Evolutionary conservation across 306 rosid genomes (phyloP).

Genomic region (Arachis stenosperma): DNA sequence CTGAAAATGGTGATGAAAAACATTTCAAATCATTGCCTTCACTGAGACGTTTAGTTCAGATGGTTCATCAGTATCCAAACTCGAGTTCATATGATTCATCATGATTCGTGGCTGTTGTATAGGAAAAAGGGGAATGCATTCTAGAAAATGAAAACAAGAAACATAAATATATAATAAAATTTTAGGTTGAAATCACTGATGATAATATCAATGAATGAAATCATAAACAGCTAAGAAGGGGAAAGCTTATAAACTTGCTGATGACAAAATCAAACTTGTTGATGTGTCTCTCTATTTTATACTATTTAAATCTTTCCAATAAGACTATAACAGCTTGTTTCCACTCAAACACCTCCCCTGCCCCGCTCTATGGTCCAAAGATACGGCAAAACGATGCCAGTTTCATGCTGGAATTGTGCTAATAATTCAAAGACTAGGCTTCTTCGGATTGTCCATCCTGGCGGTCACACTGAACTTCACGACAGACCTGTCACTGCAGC

Average conservation of each 20-base stretch:
- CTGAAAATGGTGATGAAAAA: neutral
- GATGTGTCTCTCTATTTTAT: constrained; percentile 7
- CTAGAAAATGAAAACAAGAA: constrained; percentile 29
- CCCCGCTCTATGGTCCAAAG: constrained; percentile 2
- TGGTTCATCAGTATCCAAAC: neutral
- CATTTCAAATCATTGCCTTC: neutral
- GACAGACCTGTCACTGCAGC: constrained; percentile 62
- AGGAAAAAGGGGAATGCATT: constrained; percentile 17
- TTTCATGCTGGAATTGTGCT: constrained; percentile 54
- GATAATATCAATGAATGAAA: constrained; percentile 42
- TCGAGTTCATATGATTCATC: neutral
- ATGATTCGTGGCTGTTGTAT: neutral
- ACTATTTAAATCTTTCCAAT: constrained; percentile 36
- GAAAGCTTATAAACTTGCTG: constrained; percentile 15
- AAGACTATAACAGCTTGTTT: constrained; percentile 21
- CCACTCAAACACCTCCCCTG: constrained; percentile 3
- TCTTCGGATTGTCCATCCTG: constrained; percentile 64
- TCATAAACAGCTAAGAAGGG: constrained; percentile 32
- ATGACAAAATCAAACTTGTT: constrained; percentile 22
- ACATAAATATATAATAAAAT: constrained; percentile 21
- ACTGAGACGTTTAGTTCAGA: no score
- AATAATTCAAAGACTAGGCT: constrained; percentile 48
- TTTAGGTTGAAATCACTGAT: constrained; percentile 3
- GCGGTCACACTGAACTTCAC: constrained; percentile 66
- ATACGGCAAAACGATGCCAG: constrained; percentile 43